Base-by-base conservation (phyloP, 179 eudicot species). In the Heliamphora pulchella region DNA sequence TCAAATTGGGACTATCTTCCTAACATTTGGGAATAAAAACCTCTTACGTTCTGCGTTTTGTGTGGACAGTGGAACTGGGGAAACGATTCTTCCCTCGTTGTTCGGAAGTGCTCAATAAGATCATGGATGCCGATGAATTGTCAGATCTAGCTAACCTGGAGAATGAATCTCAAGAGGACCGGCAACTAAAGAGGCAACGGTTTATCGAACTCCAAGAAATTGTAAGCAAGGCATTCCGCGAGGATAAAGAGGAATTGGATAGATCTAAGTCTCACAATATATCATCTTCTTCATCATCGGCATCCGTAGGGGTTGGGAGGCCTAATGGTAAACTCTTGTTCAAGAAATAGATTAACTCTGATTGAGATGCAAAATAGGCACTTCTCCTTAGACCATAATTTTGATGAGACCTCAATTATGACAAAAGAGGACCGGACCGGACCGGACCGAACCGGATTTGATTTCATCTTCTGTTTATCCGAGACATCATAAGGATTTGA, bases 51-150 rank as follows among this genome's bases (percentile, higher is more conserved):
- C 68, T 44, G 9, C 74, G 5, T 62, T 75, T 80, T 81, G 39
- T 74, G 14, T 80, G 54, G 44, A 75, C 90, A 92, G 97, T 93
- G 87, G 91, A 91, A 84, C 88, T 93, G 3, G 98, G 98, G 75
- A 93, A 91, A 79, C 93, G 88, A 51, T 94, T 86, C 85, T 94
- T 94, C 81, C 98, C 98, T 64, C 91, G 98, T 39, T 92, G 98
- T 87, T 94, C 98, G 1, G 82, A 87, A 50, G 95, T 94, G 58
- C 87, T 94, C 4, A 88, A 94, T 72, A 85, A 86, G 85, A 91
- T 94, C 14, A 86, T 94, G 90, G 97, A 94, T 48, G 84, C 87
- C 0, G 93, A 92, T n/a, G 91, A 92, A 74, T 78, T 86, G 51
- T 80, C 93, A 1, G 89, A 89, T 76, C 86, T 93, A 31, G 97